Evolutionary conservation across 495 filamentous ascomycete genomes (phyloP), one percentile per base, ranked within the genome.

Genomic region (Penicillium paradoxum): DNA sequence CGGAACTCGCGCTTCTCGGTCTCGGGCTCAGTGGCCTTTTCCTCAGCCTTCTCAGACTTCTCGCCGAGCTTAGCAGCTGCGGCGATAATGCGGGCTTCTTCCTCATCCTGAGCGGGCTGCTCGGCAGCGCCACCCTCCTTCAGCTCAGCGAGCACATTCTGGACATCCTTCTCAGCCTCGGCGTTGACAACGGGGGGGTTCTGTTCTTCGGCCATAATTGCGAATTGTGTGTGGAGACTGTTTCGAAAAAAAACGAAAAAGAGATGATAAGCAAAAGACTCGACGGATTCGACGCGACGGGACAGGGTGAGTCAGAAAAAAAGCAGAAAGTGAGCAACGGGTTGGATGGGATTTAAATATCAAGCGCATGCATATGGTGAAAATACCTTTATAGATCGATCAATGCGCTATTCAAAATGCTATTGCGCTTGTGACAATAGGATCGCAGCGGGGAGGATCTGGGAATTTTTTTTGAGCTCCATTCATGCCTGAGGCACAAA

Each of bases 141-240:
- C 66, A 77, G 58, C 56, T 77, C 74, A 10, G 71, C 68, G 25
- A 76, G 67, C 14, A 76, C 68, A 54, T 71, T 68, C 66, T 75
- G 72, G 30, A 77, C 74, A 63, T 76, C 73, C 63, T 74, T 64
- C 55, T 70, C 71, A 14, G 74, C 71, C 43, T 73, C 72, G 37
- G 64, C 56, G 45, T 76, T 76, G 49, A 30, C 19, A 41, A 61
- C 57, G 52, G 59, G 59, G 45, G 65, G 54, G 61, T 75, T 75
- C 45, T 72, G 64, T 59, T 74, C 71, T 19, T 70, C 72, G 51
- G 74, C 59, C 73, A 77, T 77, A 22, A 44, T 62, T 55, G 55
- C 19, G 51, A 53, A 41, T 32, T 53, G 17, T 34, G 11, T 32
- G 30, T 19, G 45, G 41, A 40, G 43, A 32, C 34, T 54, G 46